Evolutionary conservation across 2,329 filamentous ascomycete genomes (phyloP).

Genomic region (Plenodomus tracheiphilus): DNA sequence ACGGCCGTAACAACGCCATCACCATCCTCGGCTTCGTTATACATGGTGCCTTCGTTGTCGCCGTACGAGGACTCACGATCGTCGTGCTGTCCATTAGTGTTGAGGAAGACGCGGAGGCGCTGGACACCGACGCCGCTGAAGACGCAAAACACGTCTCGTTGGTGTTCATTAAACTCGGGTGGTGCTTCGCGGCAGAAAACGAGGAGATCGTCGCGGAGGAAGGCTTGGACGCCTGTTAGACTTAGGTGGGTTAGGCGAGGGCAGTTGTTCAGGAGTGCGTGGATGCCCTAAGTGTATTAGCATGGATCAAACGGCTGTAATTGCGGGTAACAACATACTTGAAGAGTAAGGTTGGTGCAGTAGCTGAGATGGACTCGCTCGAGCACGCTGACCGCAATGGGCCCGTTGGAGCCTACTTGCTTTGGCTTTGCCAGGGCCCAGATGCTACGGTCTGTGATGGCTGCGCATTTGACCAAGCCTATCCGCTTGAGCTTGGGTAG

Average conservation of each 20-base stretch:
- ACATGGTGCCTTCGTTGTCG: slow-evolving; percentile 35
- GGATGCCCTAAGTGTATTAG: slow-evolving; percentile 70
- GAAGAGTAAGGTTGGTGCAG: slow-evolving; percentile 80
- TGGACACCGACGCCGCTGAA: slow-evolving; percentile 87
- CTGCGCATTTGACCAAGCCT: slow-evolving; percentile 88
- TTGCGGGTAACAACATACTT: slow-evolving; percentile 59
- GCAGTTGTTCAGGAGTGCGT: slow-evolving; percentile 85
- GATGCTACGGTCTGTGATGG: slow-evolving; percentile 89
- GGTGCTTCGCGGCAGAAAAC: slow-evolving; percentile 86
- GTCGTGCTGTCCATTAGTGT: slow-evolving; percentile 47
- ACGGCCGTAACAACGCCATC: slow-evolving; percentile 40
- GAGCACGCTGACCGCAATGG: slow-evolving; percentile 66
- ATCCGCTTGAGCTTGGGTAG: slow-evolving; percentile 94
- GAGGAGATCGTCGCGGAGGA: slow-evolving; percentile 82
- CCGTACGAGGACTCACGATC: slow-evolving; percentile 20
- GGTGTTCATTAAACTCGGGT: slow-evolving; percentile 91
- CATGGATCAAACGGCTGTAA: neutral
- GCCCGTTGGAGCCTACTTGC: slow-evolving; percentile 56
- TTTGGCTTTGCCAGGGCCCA: slow-evolving; percentile 76
- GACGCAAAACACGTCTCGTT: slow-evolving; percentile 94
- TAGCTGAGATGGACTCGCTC: slow-evolving; percentile 97
- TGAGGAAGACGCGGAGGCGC: slow-evolving; percentile 77
- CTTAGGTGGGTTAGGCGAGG: slow-evolving; percentile 91
- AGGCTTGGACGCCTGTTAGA: slow-evolving; percentile 90
- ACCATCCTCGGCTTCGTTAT: slow-evolving; percentile 36